Evolutionary conservation across 2,329 filamentous ascomycete species (phyloP).

Genomic region (Aspergillus fructus): DNA sequence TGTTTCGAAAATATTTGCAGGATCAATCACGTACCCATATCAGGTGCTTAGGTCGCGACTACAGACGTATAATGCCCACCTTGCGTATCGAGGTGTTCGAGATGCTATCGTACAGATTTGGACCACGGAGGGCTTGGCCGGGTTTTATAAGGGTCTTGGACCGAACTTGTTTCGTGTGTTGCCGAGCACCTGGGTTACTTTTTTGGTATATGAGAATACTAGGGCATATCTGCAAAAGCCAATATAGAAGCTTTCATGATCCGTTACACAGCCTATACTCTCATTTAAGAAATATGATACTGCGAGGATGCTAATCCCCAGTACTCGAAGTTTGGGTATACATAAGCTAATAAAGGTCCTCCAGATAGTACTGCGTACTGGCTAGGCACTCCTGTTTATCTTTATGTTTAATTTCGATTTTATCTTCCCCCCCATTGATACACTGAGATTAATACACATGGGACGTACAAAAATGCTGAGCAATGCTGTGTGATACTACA

Average conservation of each 20-base stretch:
- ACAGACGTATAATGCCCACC: slow-evolving; percentile 82
- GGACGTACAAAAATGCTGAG: not conserved
- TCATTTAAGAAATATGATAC: too few relatives aligned
- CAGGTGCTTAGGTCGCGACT: slow-evolving; percentile 86
- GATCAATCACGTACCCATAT: slow-evolving; percentile 89
- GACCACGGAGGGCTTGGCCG: slow-evolving; percentile 72
- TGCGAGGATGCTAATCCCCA: too few relatives aligned
- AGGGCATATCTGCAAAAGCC: slow-evolving; percentile 66
- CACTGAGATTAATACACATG: not conserved
- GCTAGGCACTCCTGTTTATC: too few relatives aligned
- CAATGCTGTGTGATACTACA: not conserved
- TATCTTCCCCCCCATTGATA: not conserved
- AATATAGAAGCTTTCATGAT: not conserved
- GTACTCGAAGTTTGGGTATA: too few relatives aligned
- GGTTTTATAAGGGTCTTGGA: slow-evolving; percentile 88
- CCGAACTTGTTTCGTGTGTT: slow-evolving; percentile 89
- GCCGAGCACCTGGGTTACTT: slow-evolving; percentile 94
- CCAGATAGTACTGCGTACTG: too few relatives aligned
- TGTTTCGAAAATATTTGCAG: slow-evolving; percentile 80
- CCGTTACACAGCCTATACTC: not conserved
- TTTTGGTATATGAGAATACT: slow-evolving; percentile 94
- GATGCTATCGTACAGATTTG: slow-evolving; percentile 76
- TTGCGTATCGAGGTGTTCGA: slow-evolving; percentile 67
- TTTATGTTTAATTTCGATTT: too few relatives aligned
- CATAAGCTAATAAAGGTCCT: too few relatives aligned